Percentiles rank a stretch among this genome's conserved stretches.
Conservation (phyloP, 2,329 filamentous ascomycete genomes). For the Fusarium praegraminearum region DNA sequence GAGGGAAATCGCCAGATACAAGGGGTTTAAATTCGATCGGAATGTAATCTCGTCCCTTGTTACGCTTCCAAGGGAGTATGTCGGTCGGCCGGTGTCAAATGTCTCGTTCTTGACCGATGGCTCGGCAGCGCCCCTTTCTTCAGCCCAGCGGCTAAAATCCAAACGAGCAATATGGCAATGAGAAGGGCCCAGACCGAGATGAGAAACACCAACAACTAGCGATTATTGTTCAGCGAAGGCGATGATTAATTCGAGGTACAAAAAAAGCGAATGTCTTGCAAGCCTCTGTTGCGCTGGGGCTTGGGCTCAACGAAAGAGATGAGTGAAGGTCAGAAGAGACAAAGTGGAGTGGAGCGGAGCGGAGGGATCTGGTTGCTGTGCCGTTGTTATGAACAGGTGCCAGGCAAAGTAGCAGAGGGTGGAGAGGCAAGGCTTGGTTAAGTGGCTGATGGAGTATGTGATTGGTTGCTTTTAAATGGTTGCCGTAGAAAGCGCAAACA, state of each 20-base stretch:
- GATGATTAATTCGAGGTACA: conserved; percentile 17
- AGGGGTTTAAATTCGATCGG: conserved; percentile 22
- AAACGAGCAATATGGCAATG: conserved; percentile 8
- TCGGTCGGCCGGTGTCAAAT: conserved; percentile 27
- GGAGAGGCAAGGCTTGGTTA: conserved; percentile 7
- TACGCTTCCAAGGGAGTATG: conserved; percentile 9
- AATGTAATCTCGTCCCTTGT: conserved; percentile 38
- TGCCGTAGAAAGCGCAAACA: conserved; percentile 28
- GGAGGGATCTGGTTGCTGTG: conserved; percentile 44
- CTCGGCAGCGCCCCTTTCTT: conserved; percentile 36
- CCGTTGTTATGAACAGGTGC: conserved; percentile 36
- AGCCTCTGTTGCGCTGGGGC: conserved; percentile 31
- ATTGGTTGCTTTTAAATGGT: conserved; percentile 30
- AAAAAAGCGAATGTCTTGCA: conserved; percentile 36
- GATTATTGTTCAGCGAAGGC: conserved; percentile 5
- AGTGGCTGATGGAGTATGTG: conserved; percentile 23
- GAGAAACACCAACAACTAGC: conserved; percentile 16
- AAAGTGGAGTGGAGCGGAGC: conserved; percentile 24
- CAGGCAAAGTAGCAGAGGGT: conserved; percentile 17
- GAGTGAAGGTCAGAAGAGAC: conserved; percentile 32
- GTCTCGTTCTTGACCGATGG: conserved; percentile 35
- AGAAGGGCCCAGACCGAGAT: neutral
- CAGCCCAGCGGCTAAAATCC: conserved; percentile 18
- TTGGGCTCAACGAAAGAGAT: conserved; percentile 11
- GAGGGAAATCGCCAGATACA: conserved; percentile 1